phyloP scores from a whole-genome alignment of 1,284 basidiomycete genomes.

The Tylopilus sp. region DNA sequence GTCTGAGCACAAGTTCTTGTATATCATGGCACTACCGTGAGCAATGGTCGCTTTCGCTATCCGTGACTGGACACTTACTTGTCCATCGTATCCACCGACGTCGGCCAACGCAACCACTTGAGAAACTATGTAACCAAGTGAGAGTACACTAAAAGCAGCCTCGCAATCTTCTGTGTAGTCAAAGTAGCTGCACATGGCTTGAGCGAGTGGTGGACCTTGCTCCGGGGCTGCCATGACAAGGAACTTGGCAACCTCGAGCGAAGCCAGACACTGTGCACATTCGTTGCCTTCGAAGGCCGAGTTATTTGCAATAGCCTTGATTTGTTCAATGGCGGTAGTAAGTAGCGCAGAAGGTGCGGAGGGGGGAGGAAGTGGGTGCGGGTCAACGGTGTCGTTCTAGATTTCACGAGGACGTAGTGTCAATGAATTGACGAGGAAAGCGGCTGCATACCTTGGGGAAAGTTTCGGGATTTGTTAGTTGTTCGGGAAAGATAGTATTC shows the following conservation, averaged over 20 bases:
- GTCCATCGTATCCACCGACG: slow-evolving; percentile 72
- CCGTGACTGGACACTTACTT: slow-evolving; percentile 48
- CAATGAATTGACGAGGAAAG: neutral
- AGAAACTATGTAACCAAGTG: slow-evolving; percentile 65
- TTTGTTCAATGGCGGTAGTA: slow-evolving; percentile 60
- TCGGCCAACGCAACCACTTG: slow-evolving; percentile 73
- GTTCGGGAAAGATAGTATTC: slow-evolving; percentile 66
- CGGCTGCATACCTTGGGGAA: slow-evolving; percentile 54
- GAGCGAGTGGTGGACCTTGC: slow-evolving; percentile 65
- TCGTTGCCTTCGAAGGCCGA: slow-evolving; percentile 57
- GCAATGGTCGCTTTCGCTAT: neutral
- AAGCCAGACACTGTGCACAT: slow-evolving; percentile 70
- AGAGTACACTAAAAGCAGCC: slow-evolving; percentile 54
- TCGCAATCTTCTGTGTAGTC: slow-evolving; percentile 62
- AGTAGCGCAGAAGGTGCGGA: slow-evolving; percentile 53
- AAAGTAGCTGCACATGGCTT: slow-evolving; percentile 69
- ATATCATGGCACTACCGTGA: neutral
- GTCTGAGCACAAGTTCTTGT: slow-evolving; percentile 32
- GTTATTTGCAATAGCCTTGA: slow-evolving; percentile 60
- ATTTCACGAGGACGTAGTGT: neutral
- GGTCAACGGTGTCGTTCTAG: slow-evolving; percentile 67
- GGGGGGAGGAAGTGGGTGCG: slow-evolving; percentile 65
- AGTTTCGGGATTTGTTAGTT: slow-evolving; percentile 67
- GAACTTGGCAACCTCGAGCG: slow-evolving; percentile 71
- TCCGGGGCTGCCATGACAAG: slow-evolving; percentile 69